phyloP scores from a whole-genome alignment of 495 filamentous ascomycete species.

The Aspergillus mulundensis region DNA sequence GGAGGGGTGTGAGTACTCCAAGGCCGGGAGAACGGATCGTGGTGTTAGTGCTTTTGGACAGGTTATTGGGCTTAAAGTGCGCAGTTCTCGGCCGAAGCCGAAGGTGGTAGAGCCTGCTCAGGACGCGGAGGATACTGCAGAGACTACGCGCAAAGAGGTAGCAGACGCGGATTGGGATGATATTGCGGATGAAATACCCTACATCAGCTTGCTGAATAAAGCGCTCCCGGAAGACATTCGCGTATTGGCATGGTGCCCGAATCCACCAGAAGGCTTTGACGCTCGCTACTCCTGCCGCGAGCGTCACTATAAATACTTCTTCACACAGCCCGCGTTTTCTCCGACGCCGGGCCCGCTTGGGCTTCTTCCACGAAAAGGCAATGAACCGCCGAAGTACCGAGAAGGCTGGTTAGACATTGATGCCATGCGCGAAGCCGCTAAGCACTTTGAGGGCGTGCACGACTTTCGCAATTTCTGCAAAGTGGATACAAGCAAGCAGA shows the following conservation, averaged over 20 bases:
- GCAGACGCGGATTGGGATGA: constrained; percentile 60
- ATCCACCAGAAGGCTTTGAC: constrained; percentile 72
- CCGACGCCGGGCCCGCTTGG: constrained; percentile 47
- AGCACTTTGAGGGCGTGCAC: constrained; percentile 72
- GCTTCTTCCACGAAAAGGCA: constrained; percentile 23
- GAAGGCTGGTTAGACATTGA: constrained; percentile 73
- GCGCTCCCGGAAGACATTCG: constrained; percentile 86
- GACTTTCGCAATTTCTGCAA: constrained; percentile 98
- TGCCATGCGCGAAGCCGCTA: constrained; percentile 78
- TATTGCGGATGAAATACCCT: constrained; percentile 76
- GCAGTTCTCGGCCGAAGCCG: constrained; percentile 64
- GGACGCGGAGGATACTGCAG: constrained; percentile 13
- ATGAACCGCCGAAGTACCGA: constrained; percentile 29
- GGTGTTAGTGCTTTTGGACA: constrained; percentile 97
- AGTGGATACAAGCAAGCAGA: constrained; percentile 79
- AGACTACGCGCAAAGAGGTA: constrained; percentile 22
- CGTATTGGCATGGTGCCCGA: constrained; percentile 88
- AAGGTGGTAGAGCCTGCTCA: constrained; percentile 7
- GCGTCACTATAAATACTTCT: constrained; percentile 90
- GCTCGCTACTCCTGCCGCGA: constrained; percentile 92
- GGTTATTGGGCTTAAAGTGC: constrained; percentile 76
- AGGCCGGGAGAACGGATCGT: constrained; percentile 87
- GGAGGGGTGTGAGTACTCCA: constrained; percentile 81
- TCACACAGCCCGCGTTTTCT: constrained; percentile 84
- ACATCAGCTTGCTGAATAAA: constrained; percentile 75